A percentile compares a stretch with the other conserved stretches of the same genome.
These are phyloP conservation scores for Malus domestica DNA, from an alignment of 306 rosid genomes.

Conservation along the genomic window ASM211411v1 NC_041805.1:31930501-31931000, in stretches of 20 bases:
- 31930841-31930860: not conserved
- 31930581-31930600: not conserved
- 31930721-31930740: constrained; percentile 66
- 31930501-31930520: not conserved
- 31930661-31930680: constrained; percentile 21
- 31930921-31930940: not conserved
- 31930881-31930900: not conserved
- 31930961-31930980: not conserved
- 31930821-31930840: not conserved
- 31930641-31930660: not conserved
- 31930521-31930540: not conserved
- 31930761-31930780: constrained; percentile 3
- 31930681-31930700: constrained; percentile 91
- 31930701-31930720: constrained; percentile 78
- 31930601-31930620: not conserved
- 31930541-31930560: not conserved
- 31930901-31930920: not conserved
- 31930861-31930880: not conserved
- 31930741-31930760: not conserved
- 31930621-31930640: not conserved
- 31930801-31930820: not conserved
- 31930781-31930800: constrained; percentile 12
- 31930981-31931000: not conserved
- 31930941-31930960: not conserved
- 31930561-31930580: not conserved